Evolutionary conservation across 345 rosid genomes (phyloP), one percentile per base, ranked within the genome.

Genomic region (Eutrema heterophyllum): DNA sequence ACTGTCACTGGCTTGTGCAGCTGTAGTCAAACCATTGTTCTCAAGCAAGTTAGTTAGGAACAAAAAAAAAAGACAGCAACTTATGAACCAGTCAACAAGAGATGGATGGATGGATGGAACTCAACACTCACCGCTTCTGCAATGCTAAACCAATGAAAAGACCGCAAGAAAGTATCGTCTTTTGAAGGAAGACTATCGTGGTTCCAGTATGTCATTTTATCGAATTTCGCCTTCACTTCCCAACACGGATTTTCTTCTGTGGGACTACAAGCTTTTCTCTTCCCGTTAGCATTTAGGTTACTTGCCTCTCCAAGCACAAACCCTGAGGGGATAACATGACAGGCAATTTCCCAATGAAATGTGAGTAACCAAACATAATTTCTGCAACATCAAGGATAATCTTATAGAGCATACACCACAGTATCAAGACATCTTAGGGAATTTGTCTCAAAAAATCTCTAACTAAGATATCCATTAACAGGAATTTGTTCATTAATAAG

Each of bases 171-270:
- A 7, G 85, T 77, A 80, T 95, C 99, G 14, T 89, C 88, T 72
- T 83, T 83, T 10, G 97, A 88, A 68, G 99, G 99, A 67, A 82
- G 70, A 65, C 7, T 75, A 67, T 92, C 97, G 51, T 87, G 92
- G 81, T 95, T 95, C 99, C 99, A 95, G 74, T 86, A 92, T 7
- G 96, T 83, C 64, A 92, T 52, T 38, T 86, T 84, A 67, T 84
- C 86, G 61, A 92, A 95, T 60, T 78, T 86, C 0, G 97, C 99
- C 69, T 82, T 88, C 61, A 24, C 78, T 74, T 95, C 89, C 99
- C 97, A 95, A 71, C 80, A 68, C 9, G 73, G 71, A 67, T 76
- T 61, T 43, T 46, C 78, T 56, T 81, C 86, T 33, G 82, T 63
- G 54, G 7, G 13, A 21, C 72, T 81, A 64, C 62, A 75, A 76